These are phyloP conservation scores for Hemileia vastatrix DNA, from an alignment of 1,284 basidiomycete species.

Conservation along the genomic window DNA sequence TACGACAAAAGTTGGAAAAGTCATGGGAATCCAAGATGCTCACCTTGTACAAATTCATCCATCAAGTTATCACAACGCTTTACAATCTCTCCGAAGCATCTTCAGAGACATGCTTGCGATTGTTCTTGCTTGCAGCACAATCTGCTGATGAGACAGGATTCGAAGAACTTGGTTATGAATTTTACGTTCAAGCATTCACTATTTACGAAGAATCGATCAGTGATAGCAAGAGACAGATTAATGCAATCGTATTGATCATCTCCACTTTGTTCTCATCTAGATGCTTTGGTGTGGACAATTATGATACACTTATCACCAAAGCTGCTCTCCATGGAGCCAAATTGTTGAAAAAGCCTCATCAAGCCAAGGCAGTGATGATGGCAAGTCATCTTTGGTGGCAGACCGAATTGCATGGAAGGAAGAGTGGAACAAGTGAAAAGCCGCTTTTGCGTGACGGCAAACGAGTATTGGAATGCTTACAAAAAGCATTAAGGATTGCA, in stretches of 20 bases:
- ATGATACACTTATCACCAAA: slow-evolving; percentile 90
- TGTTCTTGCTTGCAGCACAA: slow-evolving; percentile 84
- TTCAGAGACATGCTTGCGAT: slow-evolving; percentile 71
- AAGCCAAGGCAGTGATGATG: slow-evolving; percentile 77
- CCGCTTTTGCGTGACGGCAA: slow-evolving; percentile 94
- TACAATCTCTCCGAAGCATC: slow-evolving; percentile 83
- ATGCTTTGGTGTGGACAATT: slow-evolving; percentile 81
- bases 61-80: slow-evolving; percentile 78
- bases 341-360: slow-evolving; percentile 88
- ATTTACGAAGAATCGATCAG: slow-evolving; percentile 92
- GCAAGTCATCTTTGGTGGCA: slow-evolving; percentile 98
- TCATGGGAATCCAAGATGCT: slow-evolving; percentile 73
- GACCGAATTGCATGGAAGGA: too few species aligned
- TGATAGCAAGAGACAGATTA: slow-evolving; percentile 78
- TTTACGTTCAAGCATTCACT: slow-evolving; percentile 87
- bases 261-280: slow-evolving; percentile 69
- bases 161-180: slow-evolving; percentile 85
- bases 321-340: slow-evolving; percentile 87
- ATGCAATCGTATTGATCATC: slow-evolving; percentile 84
- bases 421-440: too few species aligned
- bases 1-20: slow-evolving; percentile 55
- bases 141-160: slow-evolving; percentile 83
- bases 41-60: slow-evolving; percentile 76
- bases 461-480: slow-evolving; percentile 83
- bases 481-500: slow-evolving; percentile 83